phyloP scores from a whole-genome alignment of 495 filamentous ascomycete species.

The Darksidea phi region DNA sequence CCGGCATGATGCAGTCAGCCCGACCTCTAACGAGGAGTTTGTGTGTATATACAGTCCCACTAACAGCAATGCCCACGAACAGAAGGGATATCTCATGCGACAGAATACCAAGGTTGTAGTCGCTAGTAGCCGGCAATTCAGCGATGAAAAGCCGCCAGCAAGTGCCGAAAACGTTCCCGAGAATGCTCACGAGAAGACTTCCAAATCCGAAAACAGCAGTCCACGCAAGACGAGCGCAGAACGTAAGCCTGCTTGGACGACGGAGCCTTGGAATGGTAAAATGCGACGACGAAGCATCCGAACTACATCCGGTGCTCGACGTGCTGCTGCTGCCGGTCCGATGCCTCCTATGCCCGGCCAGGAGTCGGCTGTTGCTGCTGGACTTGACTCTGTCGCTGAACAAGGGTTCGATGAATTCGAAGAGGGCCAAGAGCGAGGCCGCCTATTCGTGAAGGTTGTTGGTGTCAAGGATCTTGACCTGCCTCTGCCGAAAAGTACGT shows the following conservation, averaged over 20 bases:
- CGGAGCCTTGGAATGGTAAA: constrained; percentile 91
- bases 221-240: constrained; percentile 66
- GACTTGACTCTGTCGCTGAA: constrained; percentile 56
- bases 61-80: constrained; percentile 34
- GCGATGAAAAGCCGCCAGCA: constrained; percentile 46
- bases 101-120: constrained; percentile 97
- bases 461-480: constrained; percentile 93
- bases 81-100: constrained; percentile 98
- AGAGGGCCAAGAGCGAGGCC: constrained; percentile 83
- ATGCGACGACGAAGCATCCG: constrained; percentile 66
- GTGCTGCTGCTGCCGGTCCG: constrained; percentile 60
- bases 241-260: constrained; percentile 69
- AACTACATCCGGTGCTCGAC: constrained; percentile 57
- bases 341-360: constrained; percentile 87
- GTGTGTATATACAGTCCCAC: constrained; percentile 33
- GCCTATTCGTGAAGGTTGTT: constrained; percentile 95
- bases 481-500: constrained; percentile 82
- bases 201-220: constrained; percentile 65
- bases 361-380: constrained; percentile 69
- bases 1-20: constrained; percentile 19
- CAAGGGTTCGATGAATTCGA: constrained; percentile 60
- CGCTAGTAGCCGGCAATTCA: constrained; percentile 62
- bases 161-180: not conserved
- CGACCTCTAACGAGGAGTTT: constrained; percentile 39
- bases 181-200: constrained; percentile 37